phyloP scores from a whole-genome alignment of 164 flowering plant species.

The Stephania yunnanensis region DNA sequence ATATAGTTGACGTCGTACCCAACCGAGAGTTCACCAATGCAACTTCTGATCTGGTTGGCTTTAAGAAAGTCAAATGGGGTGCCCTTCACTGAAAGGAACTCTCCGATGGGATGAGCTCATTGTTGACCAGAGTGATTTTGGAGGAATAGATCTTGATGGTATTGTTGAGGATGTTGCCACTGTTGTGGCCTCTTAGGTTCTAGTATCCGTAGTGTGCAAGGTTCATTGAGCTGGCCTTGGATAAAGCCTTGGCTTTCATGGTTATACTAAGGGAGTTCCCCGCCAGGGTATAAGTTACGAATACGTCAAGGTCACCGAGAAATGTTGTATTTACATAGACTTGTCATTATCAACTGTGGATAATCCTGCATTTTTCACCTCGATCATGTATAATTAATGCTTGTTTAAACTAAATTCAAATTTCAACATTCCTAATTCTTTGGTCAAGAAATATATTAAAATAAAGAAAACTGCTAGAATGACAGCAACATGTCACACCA shows the following conservation, averaged over 20 bases:
- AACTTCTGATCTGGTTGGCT: conserved; percentile 34
- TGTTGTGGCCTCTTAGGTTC: conserved; percentile 65
- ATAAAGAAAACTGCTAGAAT: too few species aligned
- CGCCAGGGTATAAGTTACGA: conserved; percentile 33
- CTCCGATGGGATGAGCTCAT: conserved; percentile 70
- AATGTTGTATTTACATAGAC: conserved; percentile 34
- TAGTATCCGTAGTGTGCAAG: conserved; percentile 68
- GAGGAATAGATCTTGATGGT: conserved; percentile 47
- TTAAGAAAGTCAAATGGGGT: conserved; percentile 67
- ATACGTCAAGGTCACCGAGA: conserved; percentile 45
- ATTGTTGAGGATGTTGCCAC: conserved; percentile 49
- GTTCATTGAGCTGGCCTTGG: conserved; percentile 60
- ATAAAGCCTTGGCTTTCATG: conserved; percentile 47
- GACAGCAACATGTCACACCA: too few species aligned
- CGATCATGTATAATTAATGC: too few species aligned
- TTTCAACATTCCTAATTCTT: too few species aligned
- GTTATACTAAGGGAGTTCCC: conserved; percentile 23
- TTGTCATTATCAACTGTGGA: neutral
- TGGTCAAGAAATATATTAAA: too few species aligned
- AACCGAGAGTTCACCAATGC: conserved; percentile 29
- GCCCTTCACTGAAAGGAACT: conserved; percentile 38
- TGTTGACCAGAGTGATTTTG: conserved; percentile 49
- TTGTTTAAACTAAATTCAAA: too few species aligned
- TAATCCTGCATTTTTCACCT: too few species aligned
- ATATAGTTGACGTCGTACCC: conserved; percentile 18